Base-by-base conservation (phyloP, 2,329 filamentous ascomycete genomes). In the Penicillium nordicum region DNA sequence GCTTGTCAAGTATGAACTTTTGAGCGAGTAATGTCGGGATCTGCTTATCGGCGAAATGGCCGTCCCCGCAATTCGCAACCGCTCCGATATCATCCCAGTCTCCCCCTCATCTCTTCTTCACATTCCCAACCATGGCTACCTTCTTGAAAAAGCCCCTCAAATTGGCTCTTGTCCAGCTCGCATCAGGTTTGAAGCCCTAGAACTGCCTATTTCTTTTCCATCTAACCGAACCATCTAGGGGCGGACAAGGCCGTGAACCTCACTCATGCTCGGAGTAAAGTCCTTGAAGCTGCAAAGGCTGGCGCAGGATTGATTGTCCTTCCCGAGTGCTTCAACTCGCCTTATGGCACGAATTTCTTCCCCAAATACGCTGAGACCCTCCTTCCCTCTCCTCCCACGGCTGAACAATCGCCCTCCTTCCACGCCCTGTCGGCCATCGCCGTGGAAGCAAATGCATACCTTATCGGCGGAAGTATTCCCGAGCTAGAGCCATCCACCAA, bases 261-360 rank as follows among this genome's bases (percentile, higher is more conserved):
- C 61, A 72, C 82, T 23, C 88, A 88, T 72, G 93, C 94, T 12
- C 88, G 89, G 55, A 80, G 82, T 42, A 92, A 94, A 72, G 92
- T 97, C 57, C 83, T 91, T 60, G 87, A 91, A 73, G 93, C 94
- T 5, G 88, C 91, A 25, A 74, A 79, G 27, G 79, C 79, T 4
- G 93, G 93, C 64, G 91, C 93, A 58, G 86, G 89, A 55, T 86
- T 99, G 57, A 87, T 97, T 63, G 91, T 97, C 34, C 84, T 99
- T 18, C 94, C 94, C 36, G 94, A 99, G 79, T 99, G 94, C 82
- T 99, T 99, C 85, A 99, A 99, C 80, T 95, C 90, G 41, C 94
- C 94, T 9, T 99, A 99, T 76, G 94, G 94, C 64, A 92, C 87
- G 63, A 82, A 91, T 69, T 92, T 88, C 80, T 99, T 99, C 77